These are phyloP conservation scores for Chaetomium tenue DNA, from an alignment of 495 filamentous ascomycete species.

Conservation along the genomic window DNA sequence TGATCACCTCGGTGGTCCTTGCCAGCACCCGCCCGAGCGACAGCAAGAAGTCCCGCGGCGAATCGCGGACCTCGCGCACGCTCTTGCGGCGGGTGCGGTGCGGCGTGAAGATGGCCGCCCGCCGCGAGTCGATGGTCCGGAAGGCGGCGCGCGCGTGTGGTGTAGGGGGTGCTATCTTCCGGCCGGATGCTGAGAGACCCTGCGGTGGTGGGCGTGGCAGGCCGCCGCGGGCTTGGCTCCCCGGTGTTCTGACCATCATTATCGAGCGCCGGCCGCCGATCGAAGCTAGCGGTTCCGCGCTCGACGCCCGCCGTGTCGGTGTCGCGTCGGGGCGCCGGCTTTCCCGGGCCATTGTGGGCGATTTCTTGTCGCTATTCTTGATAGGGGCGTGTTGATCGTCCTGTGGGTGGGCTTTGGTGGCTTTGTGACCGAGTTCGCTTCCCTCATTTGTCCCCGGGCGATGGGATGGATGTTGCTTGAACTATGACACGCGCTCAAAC, in stretches of 20 bases:
- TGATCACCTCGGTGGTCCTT: conserved; percentile 53
- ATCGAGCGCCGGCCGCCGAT: conserved; percentile 31
- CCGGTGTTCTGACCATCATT: conserved; percentile 26
- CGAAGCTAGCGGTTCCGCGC: conserved; percentile 32
- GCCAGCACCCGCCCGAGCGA: conserved; percentile 68
- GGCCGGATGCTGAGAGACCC: conserved; percentile 40
- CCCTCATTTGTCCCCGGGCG: background rate
- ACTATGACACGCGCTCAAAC: conserved; percentile 11
- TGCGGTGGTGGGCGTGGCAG: conserved; percentile 10
- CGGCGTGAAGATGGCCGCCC: conserved; percentile 70
- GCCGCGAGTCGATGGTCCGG: conserved; percentile 66
- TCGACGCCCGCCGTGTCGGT: conserved; percentile 36
- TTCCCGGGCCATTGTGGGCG: conserved; percentile 31
- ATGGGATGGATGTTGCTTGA: background rate
- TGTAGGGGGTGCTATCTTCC: conserved; percentile 48
- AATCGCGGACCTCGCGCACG: conserved; percentile 66
- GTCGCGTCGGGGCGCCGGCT: conserved; percentile 32
- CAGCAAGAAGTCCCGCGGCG: conserved; percentile 67
- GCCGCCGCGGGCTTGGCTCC: conserved; percentile 25
- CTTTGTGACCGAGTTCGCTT: background rate
- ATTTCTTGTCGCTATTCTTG: no score
- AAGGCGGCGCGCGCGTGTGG: conserved; percentile 66
- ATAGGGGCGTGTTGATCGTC: background rate
- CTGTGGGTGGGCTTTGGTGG: background rate
- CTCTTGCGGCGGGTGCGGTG: conserved; percentile 63